A percentile compares a stretch with the other conserved stretches of the same genome.
Evolutionary conservation across 1,284 basidiomycete species (phyloP).

Genomic region (Naganishia cerealis): DNA sequence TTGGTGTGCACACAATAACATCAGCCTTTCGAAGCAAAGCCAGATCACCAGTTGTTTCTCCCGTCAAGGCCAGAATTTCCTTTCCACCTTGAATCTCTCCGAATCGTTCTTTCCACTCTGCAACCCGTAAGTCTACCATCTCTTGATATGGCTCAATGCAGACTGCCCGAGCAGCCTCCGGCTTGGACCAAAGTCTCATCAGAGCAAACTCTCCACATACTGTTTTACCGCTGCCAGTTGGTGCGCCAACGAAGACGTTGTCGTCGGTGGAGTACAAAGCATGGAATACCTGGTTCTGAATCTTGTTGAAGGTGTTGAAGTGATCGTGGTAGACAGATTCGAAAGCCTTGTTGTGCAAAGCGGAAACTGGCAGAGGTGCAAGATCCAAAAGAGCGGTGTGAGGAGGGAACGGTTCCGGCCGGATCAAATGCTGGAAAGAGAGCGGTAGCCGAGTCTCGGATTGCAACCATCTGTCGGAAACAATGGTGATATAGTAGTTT

Average conservation of each 20-base stretch:
- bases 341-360: constrained; percentile 87
- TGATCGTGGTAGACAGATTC: constrained; percentile 77
- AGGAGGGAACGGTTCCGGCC: constrained; percentile 93
- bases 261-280: constrained; percentile 94
- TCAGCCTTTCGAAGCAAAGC: constrained; percentile 86
- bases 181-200: constrained; percentile 84
- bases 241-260: constrained; percentile 92
- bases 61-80: constrained; percentile 87
- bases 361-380: constrained; percentile 83
- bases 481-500: constrained; percentile 93
- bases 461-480: constrained; percentile 95
- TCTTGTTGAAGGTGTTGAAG: constrained; percentile 90
- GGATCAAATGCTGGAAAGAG: constrained; percentile 95
- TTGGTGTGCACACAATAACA: constrained; percentile 87
- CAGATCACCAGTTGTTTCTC: constrained; percentile 91
- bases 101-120: constrained; percentile 88
- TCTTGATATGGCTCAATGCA: constrained; percentile 96
- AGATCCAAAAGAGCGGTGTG: constrained; percentile 91
- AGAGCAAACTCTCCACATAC: constrained; percentile 96
- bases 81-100: constrained; percentile 78
- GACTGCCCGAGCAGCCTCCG: constrained; percentile 79
- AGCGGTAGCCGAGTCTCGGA: constrained; percentile 91
- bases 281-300: constrained; percentile 98
- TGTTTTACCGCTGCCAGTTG: constrained; percentile 94
- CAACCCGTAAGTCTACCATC: constrained; percentile 87